These are phyloP conservation scores for Plasmodium coatneyi DNA, from an alignment of 169 alveolate genomes.

Conservation along the genomic window DNA sequence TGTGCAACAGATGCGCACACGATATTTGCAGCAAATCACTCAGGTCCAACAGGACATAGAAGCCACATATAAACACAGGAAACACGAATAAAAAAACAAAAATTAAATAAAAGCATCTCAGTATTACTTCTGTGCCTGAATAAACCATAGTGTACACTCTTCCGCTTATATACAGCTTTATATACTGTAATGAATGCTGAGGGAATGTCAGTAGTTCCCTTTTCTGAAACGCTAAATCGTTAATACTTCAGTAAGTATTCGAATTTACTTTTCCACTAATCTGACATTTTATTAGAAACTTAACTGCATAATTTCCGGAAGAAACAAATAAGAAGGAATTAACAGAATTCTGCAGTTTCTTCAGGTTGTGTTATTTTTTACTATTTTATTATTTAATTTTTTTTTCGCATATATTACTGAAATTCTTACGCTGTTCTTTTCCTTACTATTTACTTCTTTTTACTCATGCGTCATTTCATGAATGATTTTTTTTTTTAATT, in stretches of 20 bases:
- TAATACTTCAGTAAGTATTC: neutral
- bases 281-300: conserved; percentile 1
- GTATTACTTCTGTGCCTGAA: neutral
- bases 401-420: no score
- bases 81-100: neutral
- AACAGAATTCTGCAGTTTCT: neutral
- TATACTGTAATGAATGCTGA: neutral
- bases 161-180: neutral
- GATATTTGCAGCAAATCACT: neutral
- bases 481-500: no score
- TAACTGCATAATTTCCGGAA: neutral
- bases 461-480: neutral
- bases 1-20: neutral
- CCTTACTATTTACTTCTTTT: no score
- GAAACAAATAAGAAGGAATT: neutral
- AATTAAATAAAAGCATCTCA: neutral
- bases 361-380: neutral
- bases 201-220: neutral
- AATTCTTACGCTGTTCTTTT: no score
- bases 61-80: neutral
- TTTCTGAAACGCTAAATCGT: neutral
- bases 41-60: neutral
- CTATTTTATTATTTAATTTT: neutral
- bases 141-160: neutral
- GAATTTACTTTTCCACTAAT: neutral